Evolutionary conservation across 2,329 filamentous ascomycete genomes (phyloP), one percentile per base, ranked within the genome.

Genomic region (Pseudogymnoascus sp.): DNA sequence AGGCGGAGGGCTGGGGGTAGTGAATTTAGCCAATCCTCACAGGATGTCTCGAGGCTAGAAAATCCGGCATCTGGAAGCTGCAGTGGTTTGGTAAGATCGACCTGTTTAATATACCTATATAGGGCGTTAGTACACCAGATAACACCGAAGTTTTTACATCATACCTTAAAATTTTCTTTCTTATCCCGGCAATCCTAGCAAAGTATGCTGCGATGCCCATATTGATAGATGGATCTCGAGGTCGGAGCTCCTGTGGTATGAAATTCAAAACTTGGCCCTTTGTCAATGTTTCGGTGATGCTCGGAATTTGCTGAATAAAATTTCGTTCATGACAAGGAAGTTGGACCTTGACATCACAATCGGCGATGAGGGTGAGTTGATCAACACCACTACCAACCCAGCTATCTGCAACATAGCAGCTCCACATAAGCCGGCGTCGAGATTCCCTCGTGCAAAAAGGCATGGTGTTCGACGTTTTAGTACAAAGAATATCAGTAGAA

Each of bases 41-140:
- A 67, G 62, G 77, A 76, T 1, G 70, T 71, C 47, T 77, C 74
- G 37, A 79, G 69, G 3, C 71, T 71, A 3, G 73, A 71, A 66
- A 79, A 78, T 60, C 75, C 74, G 1, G 76, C 78, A 54, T 76
- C 75, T 1, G 74, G 70, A 50, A 76, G 68, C 76, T 77, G 79
- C 0, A 77, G 77, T 0, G 74, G 75, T 10, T 72, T 70, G 13
- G 70, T 71, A 2, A 71, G 71, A 57, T 77, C 73, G 9, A 77
- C 60, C 54, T 74, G 73, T 50, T 78, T 77, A 21, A 78, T 75
- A 61, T 78, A 78, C 69, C 59, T 57, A 44, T 41, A 24, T 40
- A 21, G 15, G n/a, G 11, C 11, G 26, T 65, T n/a, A 29, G n/a
- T 29, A 39, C 24, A 10, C 36, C 36, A 58, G 1, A 21, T 29